A percentile compares a stretch with the other conserved stretches of the same genome.
phyloP scores from a whole-genome alignment of 1,139 yeast species.

The Candida sp. region DNA sequence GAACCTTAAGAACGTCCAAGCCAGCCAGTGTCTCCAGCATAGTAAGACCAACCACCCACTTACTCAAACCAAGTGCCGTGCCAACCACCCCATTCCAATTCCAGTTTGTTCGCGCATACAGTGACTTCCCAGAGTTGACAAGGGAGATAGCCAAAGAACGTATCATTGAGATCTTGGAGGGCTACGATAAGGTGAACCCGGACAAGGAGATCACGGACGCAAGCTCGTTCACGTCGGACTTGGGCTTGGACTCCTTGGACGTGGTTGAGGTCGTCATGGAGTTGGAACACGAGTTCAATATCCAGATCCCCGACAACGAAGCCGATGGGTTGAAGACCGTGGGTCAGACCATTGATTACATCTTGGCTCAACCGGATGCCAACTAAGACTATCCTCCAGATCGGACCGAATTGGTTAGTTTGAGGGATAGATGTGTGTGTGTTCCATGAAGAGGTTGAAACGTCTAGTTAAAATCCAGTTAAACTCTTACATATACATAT shows the following conservation, averaged over 20 bases:
- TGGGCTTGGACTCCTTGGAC: conserved; percentile 88
- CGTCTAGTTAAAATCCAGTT: neutral
- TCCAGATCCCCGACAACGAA: conserved; percentile 85
- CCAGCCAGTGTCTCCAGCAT: conserved; percentile 6
- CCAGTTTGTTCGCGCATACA: conserved; percentile 48
- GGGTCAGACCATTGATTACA: conserved; percentile 80
- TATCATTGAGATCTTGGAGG: conserved; percentile 77
- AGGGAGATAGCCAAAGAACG: conserved; percentile 77
- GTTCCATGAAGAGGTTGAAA: too few species aligned
- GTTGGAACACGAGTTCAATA: conserved; percentile 80
- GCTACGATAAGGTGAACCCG: conserved; percentile 69
- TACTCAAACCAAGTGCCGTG: conserved; percentile 4
- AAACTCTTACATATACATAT: neutral
- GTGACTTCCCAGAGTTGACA: conserved; percentile 68
- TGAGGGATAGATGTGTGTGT: too few species aligned
- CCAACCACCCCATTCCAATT: conserved; percentile 6
- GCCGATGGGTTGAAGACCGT: conserved; percentile 86
- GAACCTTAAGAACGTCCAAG: conserved; percentile 26
- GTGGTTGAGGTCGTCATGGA: conserved; percentile 92
- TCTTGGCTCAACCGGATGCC: conserved; percentile 75
- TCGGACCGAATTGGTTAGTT: too few species aligned
- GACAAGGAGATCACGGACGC: conserved; percentile 55
- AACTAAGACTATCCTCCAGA: conserved; percentile 30
- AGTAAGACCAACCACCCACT: conserved; percentile 4
- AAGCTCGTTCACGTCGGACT: conserved; percentile 71